phyloP scores from a whole-genome alignment of 768 basidiomycete genomes.

The Pleurotus tuber-regium region DNA sequence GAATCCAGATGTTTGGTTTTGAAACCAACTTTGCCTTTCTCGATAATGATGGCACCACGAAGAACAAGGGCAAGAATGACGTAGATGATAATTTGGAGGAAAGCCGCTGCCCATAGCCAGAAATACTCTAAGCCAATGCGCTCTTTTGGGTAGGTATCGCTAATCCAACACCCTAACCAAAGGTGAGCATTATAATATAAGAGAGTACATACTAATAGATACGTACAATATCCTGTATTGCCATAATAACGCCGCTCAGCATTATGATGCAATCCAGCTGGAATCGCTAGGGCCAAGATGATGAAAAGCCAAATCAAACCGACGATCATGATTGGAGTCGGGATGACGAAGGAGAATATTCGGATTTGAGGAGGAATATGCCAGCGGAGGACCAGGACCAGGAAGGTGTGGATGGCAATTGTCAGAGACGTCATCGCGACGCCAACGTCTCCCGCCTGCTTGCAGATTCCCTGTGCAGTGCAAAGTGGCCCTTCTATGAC shows the following conservation, averaged over 20 bases:
- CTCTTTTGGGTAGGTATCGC: conserved; percentile 24
- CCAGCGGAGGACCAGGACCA: conserved; percentile 33
- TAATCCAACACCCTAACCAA: conserved; percentile 44
- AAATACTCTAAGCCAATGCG: conserved; percentile 40
- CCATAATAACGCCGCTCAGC: conserved; percentile 29
- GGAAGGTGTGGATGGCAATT: conserved; percentile 40
- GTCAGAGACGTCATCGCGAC: conserved; percentile 25
- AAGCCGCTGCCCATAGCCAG: conserved; percentile 41
- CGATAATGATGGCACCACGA: neutral
- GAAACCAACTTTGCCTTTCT: conserved; percentile 4
- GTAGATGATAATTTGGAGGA: conserved; percentile 35
- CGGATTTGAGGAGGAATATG: conserved; percentile 16
- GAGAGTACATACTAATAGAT: neutral
- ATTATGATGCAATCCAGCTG: conserved; percentile 26
- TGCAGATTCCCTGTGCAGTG: conserved; percentile 36
- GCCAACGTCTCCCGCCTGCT: conserved; percentile 39
- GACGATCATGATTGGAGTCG: conserved; percentile 27
- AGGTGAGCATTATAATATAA: neutral
- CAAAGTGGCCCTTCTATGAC: conserved; percentile 30
- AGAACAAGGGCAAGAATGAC: conserved; percentile 34
- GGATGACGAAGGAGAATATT: neutral
- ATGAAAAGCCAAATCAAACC: conserved; percentile 32
- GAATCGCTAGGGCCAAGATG: conserved; percentile 30
- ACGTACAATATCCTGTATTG: conserved; percentile 31
- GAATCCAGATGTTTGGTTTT: neutral